A percentile compares a stretch with the other conserved stretches of the same genome.
phyloP scores from a whole-genome alignment of 441 rosid species.

The Arabidopsis lyrata region DNA sequence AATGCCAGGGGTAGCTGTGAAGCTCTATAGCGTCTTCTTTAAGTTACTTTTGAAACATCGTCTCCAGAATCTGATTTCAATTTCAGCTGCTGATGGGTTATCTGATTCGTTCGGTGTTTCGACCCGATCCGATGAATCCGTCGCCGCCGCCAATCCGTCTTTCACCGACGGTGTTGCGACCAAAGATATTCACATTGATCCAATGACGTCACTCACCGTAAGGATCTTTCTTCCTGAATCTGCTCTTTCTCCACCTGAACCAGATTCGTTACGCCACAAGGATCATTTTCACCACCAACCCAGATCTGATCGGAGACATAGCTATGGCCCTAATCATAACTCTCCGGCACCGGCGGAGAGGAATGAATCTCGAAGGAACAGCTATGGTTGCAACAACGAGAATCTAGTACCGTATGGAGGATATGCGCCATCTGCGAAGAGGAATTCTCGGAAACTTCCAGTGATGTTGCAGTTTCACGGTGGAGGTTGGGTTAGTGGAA shows the following conservation, averaged over 20 bases:
- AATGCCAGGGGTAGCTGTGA: constrained; percentile 67
- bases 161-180: constrained; percentile 72
- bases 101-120: constrained; percentile 57
- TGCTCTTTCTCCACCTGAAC: constrained; percentile 36
- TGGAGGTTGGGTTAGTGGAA: constrained; percentile 74
- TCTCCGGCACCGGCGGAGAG: constrained; percentile 46
- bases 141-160: constrained; percentile 59
- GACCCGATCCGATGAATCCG: constrained; percentile 63
- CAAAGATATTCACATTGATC: constrained; percentile 77
- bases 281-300: constrained; percentile 28
- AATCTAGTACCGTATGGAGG: constrained; percentile 43
- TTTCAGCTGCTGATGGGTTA: constrained; percentile 44
- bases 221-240: constrained; percentile 74
- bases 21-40: constrained; percentile 69
- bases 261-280: constrained; percentile 29
- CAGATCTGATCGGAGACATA: constrained; percentile 47
- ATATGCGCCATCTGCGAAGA: constrained; percentile 53
- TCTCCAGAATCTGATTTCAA: constrained; percentile 54
- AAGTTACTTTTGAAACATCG: constrained; percentile 63
- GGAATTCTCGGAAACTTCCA: constrained; percentile 58
- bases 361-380: constrained; percentile 37
- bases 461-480: constrained; percentile 77
- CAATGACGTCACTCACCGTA: constrained; percentile 66
- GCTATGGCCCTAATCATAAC: constrained; percentile 48
- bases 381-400: constrained; percentile 38